Base-by-base conservation (phyloP, 2,329 filamentous ascomycete genomes). In the Aspergillus ustus region DNA sequence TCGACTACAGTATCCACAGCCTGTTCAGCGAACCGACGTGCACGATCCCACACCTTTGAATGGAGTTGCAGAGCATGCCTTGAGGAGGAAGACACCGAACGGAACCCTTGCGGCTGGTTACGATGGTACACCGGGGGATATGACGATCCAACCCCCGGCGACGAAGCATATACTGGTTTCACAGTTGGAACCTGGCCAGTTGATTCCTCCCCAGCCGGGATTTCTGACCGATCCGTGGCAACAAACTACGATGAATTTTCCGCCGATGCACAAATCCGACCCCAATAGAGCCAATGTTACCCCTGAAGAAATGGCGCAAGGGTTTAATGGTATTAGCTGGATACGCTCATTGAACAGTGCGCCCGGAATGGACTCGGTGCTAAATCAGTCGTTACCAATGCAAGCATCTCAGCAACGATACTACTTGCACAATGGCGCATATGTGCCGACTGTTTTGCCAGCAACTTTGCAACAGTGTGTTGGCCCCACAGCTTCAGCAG, bases 21-120 rank as follows among this genome's bases (percentile, higher is more conserved):
- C 77, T 8, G 67, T 79, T 8, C 77, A 79, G 61, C 76, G 75
- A 49, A 67, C 73, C 45, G 70, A 74, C 52, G 46, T 67, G 43
- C 74, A 70, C 40, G 70, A 75, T 63, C 59, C 67, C 28, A 60
- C 69, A 7, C 67, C 63, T 29, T 45, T 66, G 9, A 70, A 72
- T 22, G 67, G 61, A 54, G 52, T 68, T 19, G 70, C 67, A 11
- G 92, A 97, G 75, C 89, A 96, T 75, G 91, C 92, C 69, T 82
- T 97, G 60, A 88, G 94, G 67, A 87, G 94, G 67, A 98, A 98
- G 77, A 98, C 94, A 8, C 95, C 94, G 4, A 94, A 89, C 72
- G 95, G 94, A n/a, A 97, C 93, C 43, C 85, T 98, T 63, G 90
- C 94, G 66, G 92, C 91, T 57, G 93, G 92, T 11, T 97, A 97